phyloP scores from a whole-genome alignment of 2,329 filamentous ascomycete species.

The Diaporthe amygdali region DNA sequence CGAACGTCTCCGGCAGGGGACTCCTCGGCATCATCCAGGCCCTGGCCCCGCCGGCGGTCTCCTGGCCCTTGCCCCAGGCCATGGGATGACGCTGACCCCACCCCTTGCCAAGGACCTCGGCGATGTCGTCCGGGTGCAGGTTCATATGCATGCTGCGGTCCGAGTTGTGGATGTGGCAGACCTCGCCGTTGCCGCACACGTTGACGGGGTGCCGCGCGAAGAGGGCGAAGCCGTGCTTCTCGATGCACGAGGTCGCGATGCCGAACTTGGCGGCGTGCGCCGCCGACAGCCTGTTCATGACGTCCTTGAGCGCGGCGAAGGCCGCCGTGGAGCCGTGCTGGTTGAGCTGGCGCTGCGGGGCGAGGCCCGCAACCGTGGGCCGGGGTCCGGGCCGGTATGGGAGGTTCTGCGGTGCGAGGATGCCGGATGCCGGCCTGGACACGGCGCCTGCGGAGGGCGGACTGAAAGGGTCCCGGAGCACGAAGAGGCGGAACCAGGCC shows the following conservation, averaged over 20 bases:
- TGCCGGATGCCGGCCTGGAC: conserved; percentile 60
- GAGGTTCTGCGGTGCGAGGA: conserved; percentile 58
- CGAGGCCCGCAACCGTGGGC: conserved; percentile 75
- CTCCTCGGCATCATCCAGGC: conserved; percentile 43
- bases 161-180: conserved; percentile 79
- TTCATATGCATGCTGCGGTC: conserved; percentile 82
- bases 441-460: conserved; percentile 58
- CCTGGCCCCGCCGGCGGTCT: neutral
- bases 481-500: conserved; percentile 74
- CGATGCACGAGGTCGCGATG: conserved; percentile 75
- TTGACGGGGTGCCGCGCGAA: conserved; percentile 72
- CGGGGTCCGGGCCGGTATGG: conserved; percentile 67
- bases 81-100: conserved; percentile 79
- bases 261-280: conserved; percentile 54
- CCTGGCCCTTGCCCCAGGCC: conserved; percentile 59
- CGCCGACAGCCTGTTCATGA: conserved; percentile 57
- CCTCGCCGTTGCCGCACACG: conserved; percentile 78
- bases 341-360: conserved; percentile 79
- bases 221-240: conserved; percentile 80
- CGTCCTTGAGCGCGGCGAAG: conserved; percentile 59
- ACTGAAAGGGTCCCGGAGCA: conserved; percentile 71
- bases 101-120: conserved; percentile 72
- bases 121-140: conserved; percentile 79
- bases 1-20: conserved; percentile 76
- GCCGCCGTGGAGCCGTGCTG: conserved; percentile 63